These are phyloP conservation scores for Capronia epimyces DNA, from an alignment of 2,329 filamentous ascomycete species.

Conservation along the genomic window DNA sequence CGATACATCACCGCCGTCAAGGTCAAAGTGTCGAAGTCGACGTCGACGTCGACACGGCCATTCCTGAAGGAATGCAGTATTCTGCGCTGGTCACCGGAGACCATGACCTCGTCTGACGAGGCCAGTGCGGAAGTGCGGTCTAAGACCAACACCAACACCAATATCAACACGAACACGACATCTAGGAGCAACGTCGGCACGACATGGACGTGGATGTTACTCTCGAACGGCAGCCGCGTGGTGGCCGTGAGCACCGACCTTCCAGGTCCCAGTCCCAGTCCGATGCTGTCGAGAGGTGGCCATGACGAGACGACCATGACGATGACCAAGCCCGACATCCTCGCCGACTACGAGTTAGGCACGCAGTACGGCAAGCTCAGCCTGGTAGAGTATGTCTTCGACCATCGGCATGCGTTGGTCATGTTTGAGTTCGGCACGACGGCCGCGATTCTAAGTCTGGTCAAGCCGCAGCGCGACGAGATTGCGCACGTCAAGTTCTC, in stretches of 20 bases:
- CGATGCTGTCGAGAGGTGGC: no score
- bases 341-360: constrained; percentile 24
- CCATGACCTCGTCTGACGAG: neutral
- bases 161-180: neutral
- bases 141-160: neutral
- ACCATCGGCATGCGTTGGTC: constrained; percentile 24
- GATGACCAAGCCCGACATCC: constrained; percentile 12
- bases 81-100: constrained; percentile 23
- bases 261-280: constrained; percentile 2
- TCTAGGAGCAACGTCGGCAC: constrained; percentile 1
- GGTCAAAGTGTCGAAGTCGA: no score
- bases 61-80: constrained; percentile 15
- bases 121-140: constrained; percentile 2
- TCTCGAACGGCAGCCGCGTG: constrained; percentile 17
- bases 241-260: constrained; percentile 21
- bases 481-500: constrained; percentile 25
- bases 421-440: constrained; percentile 20
- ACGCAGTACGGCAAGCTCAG: constrained; percentile 20
- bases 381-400: constrained; percentile 23
- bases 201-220: constrained; percentile 16
- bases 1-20: constrained; percentile 12
- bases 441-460: constrained; percentile 21
- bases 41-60: neutral
- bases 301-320: neutral
- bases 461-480: constrained; percentile 22